Conservation (phyloP, 768 basidiomycete genomes). For the Agaricus subrufescens region DNA sequence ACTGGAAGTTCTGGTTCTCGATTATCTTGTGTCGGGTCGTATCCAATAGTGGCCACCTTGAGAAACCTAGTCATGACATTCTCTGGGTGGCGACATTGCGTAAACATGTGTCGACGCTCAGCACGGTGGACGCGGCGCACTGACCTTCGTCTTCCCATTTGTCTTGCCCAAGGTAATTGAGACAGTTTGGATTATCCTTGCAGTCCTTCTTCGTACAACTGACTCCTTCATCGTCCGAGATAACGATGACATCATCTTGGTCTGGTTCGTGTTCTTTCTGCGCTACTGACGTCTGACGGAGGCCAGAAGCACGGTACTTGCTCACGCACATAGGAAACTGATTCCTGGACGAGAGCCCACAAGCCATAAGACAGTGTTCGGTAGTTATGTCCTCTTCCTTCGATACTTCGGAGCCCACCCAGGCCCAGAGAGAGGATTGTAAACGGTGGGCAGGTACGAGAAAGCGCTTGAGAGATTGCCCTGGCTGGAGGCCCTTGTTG, state of each 20-base stretch:
- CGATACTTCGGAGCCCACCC: slow-evolving; percentile 68
- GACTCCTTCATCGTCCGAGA: slow-evolving; percentile 61
- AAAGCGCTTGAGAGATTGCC: slow-evolving; percentile 58
- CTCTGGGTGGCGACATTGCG: slow-evolving; percentile 26
- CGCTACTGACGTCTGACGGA: slow-evolving; percentile 11
- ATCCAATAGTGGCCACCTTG: slow-evolving; percentile 46
- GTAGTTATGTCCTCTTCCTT: slow-evolving; percentile 54
- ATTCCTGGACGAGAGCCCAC: slow-evolving; percentile 56
- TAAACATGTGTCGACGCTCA: not conserved
- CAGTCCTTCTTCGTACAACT: slow-evolving; percentile 61
- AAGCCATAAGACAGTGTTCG: slow-evolving; percentile 63
- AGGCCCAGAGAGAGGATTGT: slow-evolving; percentile 60
- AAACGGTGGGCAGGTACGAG: slow-evolving; percentile 39
- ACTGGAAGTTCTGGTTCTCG: slow-evolving; percentile 60
- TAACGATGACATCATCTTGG: slow-evolving; percentile 61
- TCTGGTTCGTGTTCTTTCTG: slow-evolving; percentile 50
- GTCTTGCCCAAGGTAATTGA: slow-evolving; percentile 85
- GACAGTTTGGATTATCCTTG: slow-evolving; percentile 74
- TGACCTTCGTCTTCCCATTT: slow-evolving; percentile 70
- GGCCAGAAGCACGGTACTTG: slow-evolving; percentile 34
- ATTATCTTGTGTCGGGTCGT: slow-evolving; percentile 46
- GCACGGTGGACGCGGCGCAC: slow-evolving; percentile 19
- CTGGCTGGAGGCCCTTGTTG: slow-evolving; percentile 50
- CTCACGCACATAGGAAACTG: slow-evolving; percentile 52
- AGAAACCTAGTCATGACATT: slow-evolving; percentile 46